phyloP scores from a whole-genome alignment of 2,329 filamentous ascomycete genomes.

The Trichoderma koningiopsis region DNA sequence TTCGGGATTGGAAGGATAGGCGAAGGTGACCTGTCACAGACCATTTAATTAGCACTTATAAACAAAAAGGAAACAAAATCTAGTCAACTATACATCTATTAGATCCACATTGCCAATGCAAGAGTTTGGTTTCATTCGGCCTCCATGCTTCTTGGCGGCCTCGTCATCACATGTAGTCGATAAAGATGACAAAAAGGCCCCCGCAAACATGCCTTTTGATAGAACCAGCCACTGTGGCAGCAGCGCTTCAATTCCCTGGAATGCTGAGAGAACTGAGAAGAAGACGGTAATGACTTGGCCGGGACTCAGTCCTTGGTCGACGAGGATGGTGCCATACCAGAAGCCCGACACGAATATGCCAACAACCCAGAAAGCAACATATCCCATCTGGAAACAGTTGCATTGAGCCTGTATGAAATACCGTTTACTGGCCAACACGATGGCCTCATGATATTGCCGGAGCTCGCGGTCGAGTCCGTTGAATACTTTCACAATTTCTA shows the following conservation, averaged over 20 bases:
- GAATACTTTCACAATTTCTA: constrained; percentile 85
- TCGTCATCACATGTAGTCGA: constrained; percentile 35
- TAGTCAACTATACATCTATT: constrained; percentile 57
- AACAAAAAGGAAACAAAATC: not conserved
- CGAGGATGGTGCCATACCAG: constrained; percentile 78
- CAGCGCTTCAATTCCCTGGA: constrained; percentile 73
- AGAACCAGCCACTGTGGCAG: constrained; percentile 77
- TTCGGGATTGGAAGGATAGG: constrained; percentile 72
- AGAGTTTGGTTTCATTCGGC: constrained; percentile 36
- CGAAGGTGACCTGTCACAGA: constrained; percentile 67
- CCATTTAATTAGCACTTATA: constrained; percentile 27
- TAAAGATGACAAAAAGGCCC: constrained; percentile 59
- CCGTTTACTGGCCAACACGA: constrained; percentile 59
- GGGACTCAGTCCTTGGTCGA: constrained; percentile 60
- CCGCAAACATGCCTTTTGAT: constrained; percentile 77
- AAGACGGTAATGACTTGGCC: constrained; percentile 81
- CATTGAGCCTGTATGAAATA: constrained; percentile 70
- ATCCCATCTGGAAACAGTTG: constrained; percentile 71
- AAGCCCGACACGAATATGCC: constrained; percentile 86
- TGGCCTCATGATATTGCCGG: constrained; percentile 61
- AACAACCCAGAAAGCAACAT: constrained; percentile 73
- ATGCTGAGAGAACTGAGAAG: constrained; percentile 75
- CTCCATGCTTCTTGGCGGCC: constrained; percentile 6
- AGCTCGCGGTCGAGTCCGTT: constrained; percentile 73
- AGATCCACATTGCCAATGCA: constrained; percentile 72